Evolutionary conservation across 176 grass and related monocot species (phyloP), one percentile per base, ranked within the genome.

Genomic region (Eragrostis curvula): DNA sequence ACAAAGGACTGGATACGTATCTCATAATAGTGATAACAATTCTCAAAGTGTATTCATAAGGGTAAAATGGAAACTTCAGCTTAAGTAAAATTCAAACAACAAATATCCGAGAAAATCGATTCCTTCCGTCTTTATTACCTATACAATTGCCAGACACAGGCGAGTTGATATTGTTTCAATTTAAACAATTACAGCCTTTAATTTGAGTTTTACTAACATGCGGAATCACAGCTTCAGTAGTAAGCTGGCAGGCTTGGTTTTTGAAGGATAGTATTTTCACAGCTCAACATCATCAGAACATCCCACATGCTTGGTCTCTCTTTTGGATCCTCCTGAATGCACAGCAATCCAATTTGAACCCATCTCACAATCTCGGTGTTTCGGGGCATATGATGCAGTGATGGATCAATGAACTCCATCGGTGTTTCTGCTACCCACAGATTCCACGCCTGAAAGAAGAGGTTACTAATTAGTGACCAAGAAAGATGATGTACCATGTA

Each of bases 251-350:
- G 29, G 0, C 23, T 39, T 15, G 49, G 71, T 36, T 56, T 7
- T 56, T 21, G 51, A 6, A 13, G 32, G 18, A 74, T 56, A 10
- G 13, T 2, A 14, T 55, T 24, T 32, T 42, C 52, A n/a, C 32
- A 58, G 52, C 52, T 75, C 7, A 75, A 32, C 73, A 75, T 59
- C 13, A 75, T 17, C 9, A 57, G 50, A 74, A 74, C 71, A 15
- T 74, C 71, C 18, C 50, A 56, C 71, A 75, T 75, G 52, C 12
- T 75, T 1, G 73, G 73, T n/a, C 73, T 52, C 7, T 59, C 52
- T 5, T 17, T 32, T 8, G 71, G 50, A 41, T 3, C 5, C 49
- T 57, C 10, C 18, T 59, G 32, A 42, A 42, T 11, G 6, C 72
- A 75, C 30, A 75, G 6, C 20, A 75, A 5, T 23, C 45, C 51